Evolutionary conservation across 768 basidiomycete species (phyloP), one percentile per base, ranked within the genome.

Genomic region (Suillus luteus): DNA sequence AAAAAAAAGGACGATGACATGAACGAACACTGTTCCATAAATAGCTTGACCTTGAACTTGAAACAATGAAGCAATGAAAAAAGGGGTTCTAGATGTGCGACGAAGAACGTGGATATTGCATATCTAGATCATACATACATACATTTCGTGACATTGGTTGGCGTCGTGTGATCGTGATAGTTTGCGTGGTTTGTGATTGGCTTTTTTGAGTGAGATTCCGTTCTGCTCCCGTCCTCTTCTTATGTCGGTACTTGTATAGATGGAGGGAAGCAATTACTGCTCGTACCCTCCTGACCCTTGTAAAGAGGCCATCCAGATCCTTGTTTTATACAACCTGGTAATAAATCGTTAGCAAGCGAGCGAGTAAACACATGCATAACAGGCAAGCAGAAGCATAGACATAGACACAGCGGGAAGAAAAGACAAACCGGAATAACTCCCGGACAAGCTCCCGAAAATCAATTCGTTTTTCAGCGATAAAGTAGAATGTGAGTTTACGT

Each of bases 401-500:
- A 24, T 8, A 8, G 24, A 5, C 6, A 3, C 12, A 24, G n/a
- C 46, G 22, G n/a, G 11, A 14, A 48, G 24, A 48, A 41, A 48
- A 49, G 22, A 37, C 68, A 59, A 66, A 93, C 90, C 95, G 84
- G 83, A 97, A 97, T 52, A 96, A 80, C 76, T 97, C 95, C 72
- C 94, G 87, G 44, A 98, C 96, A 67, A 99, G 86, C 77, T 99
- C 96, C 70, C 96, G 86, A 79, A 99, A 97, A 76, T 95, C 93
- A 71, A 99, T 96, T 68, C 96, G 82, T 77, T 94, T 95, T 69
- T 97, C 95, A 61, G 96, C 95, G 64, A 96, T 81, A 75, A 97
- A 99, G 80, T 99, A 99, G 81, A 98, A 98, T 0, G 96, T 99
- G 66, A 99, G 78, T 80, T 99, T 99, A 75, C 95, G 92, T 64